Evolutionary conservation across 2,329 filamentous ascomycete species (phyloP).

Genomic region (Aspergillus glaucus): DNA sequence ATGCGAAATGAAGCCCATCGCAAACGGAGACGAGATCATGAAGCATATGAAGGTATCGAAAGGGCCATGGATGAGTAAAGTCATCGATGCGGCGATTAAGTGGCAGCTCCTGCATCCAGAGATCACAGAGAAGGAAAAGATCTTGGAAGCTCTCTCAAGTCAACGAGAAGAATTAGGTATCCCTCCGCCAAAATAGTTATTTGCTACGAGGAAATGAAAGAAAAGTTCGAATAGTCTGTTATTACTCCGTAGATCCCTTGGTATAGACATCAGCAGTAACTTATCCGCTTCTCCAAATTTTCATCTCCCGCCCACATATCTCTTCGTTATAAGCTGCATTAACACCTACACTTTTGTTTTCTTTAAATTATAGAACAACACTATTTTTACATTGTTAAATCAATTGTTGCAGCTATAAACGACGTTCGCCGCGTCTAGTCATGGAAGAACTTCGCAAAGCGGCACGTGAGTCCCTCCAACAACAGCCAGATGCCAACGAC

Average conservation of each 20-base stretch:
- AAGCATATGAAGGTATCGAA: conserved; percentile 59
- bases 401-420: background rate
- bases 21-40: conserved; percentile 70
- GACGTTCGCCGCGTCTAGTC: background rate
- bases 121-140: conserved; percentile 52
- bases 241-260: background rate
- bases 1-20: conserved; percentile 54
- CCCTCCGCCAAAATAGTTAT: background rate
- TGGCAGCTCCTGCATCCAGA: conserved; percentile 84
- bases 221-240: background rate
- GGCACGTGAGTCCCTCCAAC: conserved; percentile 18
- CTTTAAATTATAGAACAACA: too few species aligned
- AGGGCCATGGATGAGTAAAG: conserved; percentile 75
- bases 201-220: background rate
- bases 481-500: conserved; percentile 6
- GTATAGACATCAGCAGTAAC: background rate
- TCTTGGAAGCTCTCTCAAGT: conserved; percentile 54
- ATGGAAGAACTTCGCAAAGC: conserved; percentile 26
- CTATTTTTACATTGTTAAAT: too few species aligned
- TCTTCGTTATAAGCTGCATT: background rate
- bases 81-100: conserved; percentile 70
- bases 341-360: background rate
- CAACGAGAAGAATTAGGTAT: conserved; percentile 47
- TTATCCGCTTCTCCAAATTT: background rate
- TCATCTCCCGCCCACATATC: background rate